Base-by-base conservation (phyloP, 495 filamentous ascomycete genomes). In the Aspergillus mulundensis region DNA sequence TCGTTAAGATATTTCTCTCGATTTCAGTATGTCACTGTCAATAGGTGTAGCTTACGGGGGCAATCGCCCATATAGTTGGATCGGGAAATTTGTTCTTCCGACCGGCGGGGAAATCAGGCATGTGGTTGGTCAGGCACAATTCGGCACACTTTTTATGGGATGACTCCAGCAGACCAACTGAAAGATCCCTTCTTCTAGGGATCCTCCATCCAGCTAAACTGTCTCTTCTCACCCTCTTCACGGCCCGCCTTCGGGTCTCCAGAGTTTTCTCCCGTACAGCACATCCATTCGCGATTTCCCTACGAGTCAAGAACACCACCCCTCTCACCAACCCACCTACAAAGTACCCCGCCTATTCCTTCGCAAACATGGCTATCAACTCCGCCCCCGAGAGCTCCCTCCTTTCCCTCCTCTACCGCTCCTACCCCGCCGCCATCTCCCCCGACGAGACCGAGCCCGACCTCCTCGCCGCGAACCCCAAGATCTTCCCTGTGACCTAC, bases 401-500 rank as follows among this genome's bases (percentile, higher is more conserved):
- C 53, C 69, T 77, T 52, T 71, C 74, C 40, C 77, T 81, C 57
- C 75, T 84, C 54, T 80, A 80, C 66, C 71, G 71, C 30, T 80
- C 77, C 50, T 83, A 81, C 63, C 77, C 79, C 30, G 61, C 69
- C 54, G 69, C 70, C 44, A 66, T 81, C 57, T 78, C 77, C 44
- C 55, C 76, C 58, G 70, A 78, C 63, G 70, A 74, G 46, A 73
- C 73, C 49, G 78, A 84, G 65, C 69, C 77, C 48, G 77, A 81
- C 53, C 75, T 80, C 48, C 57, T 69, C 34, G 66, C 69, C 44
- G 71, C 77, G 32, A 81, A 81, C 6, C 68, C 76, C 58, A 71
- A 75, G 53, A 82, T 90, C 62, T 89, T 92, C 76, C 76, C 84
- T 56, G 80, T 79, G 62, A 84, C 80, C 59, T 95, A 93, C 71